Evolutionary conservation across 306 rosid genomes (phyloP), one percentile per base, ranked within the genome.

Genomic region (Arachis stenosperma): DNA sequence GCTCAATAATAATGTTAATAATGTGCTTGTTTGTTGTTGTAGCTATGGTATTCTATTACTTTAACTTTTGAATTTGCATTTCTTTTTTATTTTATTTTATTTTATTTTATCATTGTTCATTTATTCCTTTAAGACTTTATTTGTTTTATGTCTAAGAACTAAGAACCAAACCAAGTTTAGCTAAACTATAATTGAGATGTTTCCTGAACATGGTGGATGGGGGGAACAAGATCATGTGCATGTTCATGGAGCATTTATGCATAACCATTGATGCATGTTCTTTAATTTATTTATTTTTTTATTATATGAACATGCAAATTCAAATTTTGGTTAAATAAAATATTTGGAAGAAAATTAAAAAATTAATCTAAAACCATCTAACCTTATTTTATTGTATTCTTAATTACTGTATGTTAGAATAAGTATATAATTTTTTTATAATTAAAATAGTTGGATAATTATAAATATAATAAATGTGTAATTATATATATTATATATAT

Each of bases 181-280:
- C 14, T 6, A 56, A 5, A 52, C 22, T 14, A 80, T 88, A 85
- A 65, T 77, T 80, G 63, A 74, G 78, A 82, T 75, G 89, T 76
- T 67, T 67, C 64, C 66, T 64, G 53, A 59, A 61, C 56, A 71
- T 14, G 78, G 58, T 87, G 68, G 73, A 70, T 56, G 81, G 67
- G 88, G 96, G 78, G 82, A 86, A 86, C 97, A 88, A 51, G 43
- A 75, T 62, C 95, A 91, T 89, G 95, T 88, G 96, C 88, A 79
- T 66, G 79, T 68, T 68, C 78, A 77, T 65, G 83, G 65, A 65
- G 85, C 89, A 89, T 87, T 89, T 79, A 81, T 81, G 86, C 78
- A 73, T 75, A 84, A 53, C 74, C 85, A n/a, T 64, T 42, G 43
- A 55, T 59, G 11, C 44, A 17, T 61, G 29, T 27, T 56, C 6